Percentiles rank a stretch among this genome's conserved stretches.
These are phyloP conservation scores for Curvularia sp. DNA, from an alignment of 2,329 filamentous ascomycete species.

Conservation along the genomic window DNA sequence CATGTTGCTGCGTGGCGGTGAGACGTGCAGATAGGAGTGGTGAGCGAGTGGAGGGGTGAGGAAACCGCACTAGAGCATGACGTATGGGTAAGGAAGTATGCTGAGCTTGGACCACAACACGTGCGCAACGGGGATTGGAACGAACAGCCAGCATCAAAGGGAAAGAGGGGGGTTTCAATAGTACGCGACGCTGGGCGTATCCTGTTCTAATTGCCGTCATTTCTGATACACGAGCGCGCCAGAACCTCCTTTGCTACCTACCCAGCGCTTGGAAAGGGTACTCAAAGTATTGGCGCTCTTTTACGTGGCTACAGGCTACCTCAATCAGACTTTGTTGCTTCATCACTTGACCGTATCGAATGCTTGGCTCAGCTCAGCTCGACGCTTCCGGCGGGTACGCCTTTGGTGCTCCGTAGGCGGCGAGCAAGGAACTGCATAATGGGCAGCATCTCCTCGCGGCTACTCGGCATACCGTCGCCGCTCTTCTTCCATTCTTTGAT, in stretches of 20 bases:
- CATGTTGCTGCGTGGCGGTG: constrained; percentile 42
- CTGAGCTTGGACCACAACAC: constrained; percentile 24
- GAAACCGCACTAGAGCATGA: constrained; percentile 20
- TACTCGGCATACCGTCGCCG: constrained; percentile 83
- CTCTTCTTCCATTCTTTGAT: constrained; percentile 57
- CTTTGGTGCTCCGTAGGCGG: constrained; percentile 64
- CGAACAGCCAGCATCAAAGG: not conserved
- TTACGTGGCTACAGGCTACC: not conserved
- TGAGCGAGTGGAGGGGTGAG: constrained; percentile 9
- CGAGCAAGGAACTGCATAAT: constrained; percentile 85
- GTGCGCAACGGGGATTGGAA: constrained; percentile 13
- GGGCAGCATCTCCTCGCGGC: constrained; percentile 84
- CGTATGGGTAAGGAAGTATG: too few relatives aligned
- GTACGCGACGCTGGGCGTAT: not conserved
- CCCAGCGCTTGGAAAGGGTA: constrained; percentile 15
- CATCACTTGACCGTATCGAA: not conserved
- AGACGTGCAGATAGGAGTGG: constrained; percentile 7
- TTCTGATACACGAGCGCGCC: not conserved
- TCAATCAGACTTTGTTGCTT: not conserved
- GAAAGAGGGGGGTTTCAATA: not conserved
- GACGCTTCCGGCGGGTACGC: constrained; percentile 61
- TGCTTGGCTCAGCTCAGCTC: constrained; percentile 52
- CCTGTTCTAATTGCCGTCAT: not conserved
- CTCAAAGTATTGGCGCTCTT: not conserved
- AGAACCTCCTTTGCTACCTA: constrained; percentile 8